Conservation (phyloP, 208 protist genomes). For the Endotrypanum monterogeii region DNA sequence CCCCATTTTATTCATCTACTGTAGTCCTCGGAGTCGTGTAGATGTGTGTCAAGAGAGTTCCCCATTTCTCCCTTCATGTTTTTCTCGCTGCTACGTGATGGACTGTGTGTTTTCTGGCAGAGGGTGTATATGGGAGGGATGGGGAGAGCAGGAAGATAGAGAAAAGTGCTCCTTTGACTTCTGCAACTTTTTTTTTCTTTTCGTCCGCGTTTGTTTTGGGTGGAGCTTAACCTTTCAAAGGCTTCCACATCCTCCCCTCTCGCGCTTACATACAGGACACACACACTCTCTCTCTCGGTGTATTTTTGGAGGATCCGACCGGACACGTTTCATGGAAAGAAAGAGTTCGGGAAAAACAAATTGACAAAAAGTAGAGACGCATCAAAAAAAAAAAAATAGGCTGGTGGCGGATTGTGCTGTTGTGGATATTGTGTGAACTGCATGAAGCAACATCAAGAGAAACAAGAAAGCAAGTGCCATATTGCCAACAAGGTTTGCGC, state of each 20-base stretch:
- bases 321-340: no score
- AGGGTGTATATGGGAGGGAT: background rate
- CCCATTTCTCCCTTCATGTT: no score
- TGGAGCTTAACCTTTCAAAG: background rate
- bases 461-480: no score
- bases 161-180: background rate
- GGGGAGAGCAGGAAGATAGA: no score
- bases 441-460: no score
- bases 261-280: background rate
- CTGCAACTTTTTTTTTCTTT: background rate
- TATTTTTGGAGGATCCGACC: no score
- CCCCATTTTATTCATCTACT: background rate
- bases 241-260: background rate
- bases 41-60: background rate
- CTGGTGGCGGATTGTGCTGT: no score
- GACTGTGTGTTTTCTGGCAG: background rate
- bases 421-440: no score
- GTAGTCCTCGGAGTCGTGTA: background rate
- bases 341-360: no score
- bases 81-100: background rate
- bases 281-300: no score
- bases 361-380: no score
- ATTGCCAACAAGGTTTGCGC: background rate
- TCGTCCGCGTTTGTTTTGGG: background rate
- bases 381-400: no score